phyloP scores from a whole-genome alignment of 2,329 filamentous ascomycete genomes.

The Diaporthe ilicicola region DNA sequence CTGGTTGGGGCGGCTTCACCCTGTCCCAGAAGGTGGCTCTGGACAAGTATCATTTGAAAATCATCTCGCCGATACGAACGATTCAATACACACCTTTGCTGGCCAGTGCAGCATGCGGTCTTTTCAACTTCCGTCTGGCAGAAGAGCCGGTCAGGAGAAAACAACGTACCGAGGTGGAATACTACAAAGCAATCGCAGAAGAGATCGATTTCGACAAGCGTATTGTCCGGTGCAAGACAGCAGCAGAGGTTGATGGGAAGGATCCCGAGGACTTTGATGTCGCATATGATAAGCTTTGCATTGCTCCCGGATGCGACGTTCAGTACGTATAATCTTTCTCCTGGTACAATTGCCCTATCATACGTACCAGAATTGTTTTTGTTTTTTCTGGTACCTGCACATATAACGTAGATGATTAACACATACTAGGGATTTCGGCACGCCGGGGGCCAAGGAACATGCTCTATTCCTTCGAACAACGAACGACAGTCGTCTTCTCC shows the following conservation, averaged over 20 bases:
- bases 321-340: too few species aligned
- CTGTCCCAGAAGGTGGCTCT: conserved; percentile 46
- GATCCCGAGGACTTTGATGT: conserved; percentile 44
- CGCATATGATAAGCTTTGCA: conserved; percentile 50
- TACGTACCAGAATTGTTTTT: too few species aligned
- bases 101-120: conserved; percentile 52
- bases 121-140: conserved; percentile 54
- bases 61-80: conserved; percentile 52
- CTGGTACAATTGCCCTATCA: too few species aligned
- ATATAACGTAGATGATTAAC: too few species aligned
- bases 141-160: conserved; percentile 52
- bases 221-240: conserved; percentile 45
- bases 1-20: conserved; percentile 51
- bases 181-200: conserved; percentile 50
- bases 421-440: conserved; percentile 50
- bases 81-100: conserved; percentile 54
- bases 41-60: conserved; percentile 47
- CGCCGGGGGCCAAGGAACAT: conserved; percentile 48
- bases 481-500: conserved; percentile 45
- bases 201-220: conserved; percentile 47
- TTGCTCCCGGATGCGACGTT: conserved; percentile 51
- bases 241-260: conserved; percentile 42
- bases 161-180: conserved; percentile 40
- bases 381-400: too few species aligned
- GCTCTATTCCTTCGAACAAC: conserved; percentile 48